Evolutionary conservation across 768 basidiomycete species (phyloP).

Genomic region (Podaxis sp.): DNA sequence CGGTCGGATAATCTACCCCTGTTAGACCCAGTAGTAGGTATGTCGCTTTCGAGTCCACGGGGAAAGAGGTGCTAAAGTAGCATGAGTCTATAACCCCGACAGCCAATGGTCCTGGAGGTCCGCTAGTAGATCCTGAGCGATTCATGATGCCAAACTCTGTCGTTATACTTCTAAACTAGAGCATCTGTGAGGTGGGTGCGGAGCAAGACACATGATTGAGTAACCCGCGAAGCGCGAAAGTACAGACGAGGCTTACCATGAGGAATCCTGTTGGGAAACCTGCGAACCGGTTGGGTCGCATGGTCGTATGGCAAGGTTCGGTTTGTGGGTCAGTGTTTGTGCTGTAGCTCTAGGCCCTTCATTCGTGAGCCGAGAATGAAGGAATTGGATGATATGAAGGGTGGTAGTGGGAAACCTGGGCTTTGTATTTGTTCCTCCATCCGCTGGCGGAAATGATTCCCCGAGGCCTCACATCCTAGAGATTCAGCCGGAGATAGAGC

Average conservation of each 20-base stretch:
- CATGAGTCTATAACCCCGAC: background rate
- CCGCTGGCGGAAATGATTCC: background rate
- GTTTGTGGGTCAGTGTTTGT: background rate
- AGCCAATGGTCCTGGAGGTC: background rate
- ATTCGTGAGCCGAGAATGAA: background rate
- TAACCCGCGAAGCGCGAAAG: slow-evolving; percentile 13
- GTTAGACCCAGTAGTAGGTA: background rate
- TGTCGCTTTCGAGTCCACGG: slow-evolving; percentile 8
- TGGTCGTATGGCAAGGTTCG: background rate
- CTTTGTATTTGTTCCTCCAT: background rate
- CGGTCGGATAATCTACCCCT: background rate
- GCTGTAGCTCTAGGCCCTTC: background rate
- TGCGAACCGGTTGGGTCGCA: background rate
- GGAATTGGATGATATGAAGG: background rate
- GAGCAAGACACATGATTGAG: slow-evolving; percentile 2
- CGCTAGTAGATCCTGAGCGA: slow-evolving; percentile 12
- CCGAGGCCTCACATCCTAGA: background rate
- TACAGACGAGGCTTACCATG: background rate
- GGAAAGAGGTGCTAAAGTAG: slow-evolving; percentile 5
- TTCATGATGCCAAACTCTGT: background rate
- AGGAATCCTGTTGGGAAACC: background rate
- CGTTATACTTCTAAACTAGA: slow-evolving; percentile 8
- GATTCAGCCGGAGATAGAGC: slow-evolving; percentile 11
- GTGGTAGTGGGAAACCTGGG: background rate
- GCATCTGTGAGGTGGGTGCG: background rate